phyloP scores from a whole-genome alignment of 352 stramenopile species.

The Paralagenidium karlingii region DNA sequence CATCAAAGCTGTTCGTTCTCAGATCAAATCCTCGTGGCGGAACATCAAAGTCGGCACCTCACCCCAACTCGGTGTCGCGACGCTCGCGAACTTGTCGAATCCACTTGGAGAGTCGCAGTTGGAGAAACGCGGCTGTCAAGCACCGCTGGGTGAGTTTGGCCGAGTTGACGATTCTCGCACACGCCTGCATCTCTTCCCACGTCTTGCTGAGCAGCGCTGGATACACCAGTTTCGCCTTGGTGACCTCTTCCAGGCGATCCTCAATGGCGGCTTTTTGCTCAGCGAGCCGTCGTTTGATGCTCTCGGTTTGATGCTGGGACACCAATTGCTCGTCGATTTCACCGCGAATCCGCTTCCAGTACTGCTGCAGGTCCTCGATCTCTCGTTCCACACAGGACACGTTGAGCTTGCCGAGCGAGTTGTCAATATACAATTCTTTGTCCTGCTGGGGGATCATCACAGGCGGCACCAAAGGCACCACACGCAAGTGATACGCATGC shows the following conservation, averaged over 20 bases:
- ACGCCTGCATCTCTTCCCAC: slow-evolving; percentile 47
- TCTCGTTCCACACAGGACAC: slow-evolving; percentile 12
- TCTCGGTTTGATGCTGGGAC: slow-evolving; percentile 42
- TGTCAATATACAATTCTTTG: slow-evolving; percentile 15
- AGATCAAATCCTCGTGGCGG: too few species aligned
- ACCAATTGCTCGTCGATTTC: slow-evolving; percentile 41
- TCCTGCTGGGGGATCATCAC: slow-evolving; percentile 37
- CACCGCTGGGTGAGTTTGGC: slow-evolving; percentile 63
- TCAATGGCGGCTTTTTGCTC: slow-evolving; percentile 46
- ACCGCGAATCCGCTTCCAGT: slow-evolving; percentile 34
- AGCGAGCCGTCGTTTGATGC: slow-evolving; percentile 38
- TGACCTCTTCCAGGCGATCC: slow-evolving; percentile 22
- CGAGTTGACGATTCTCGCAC: slow-evolving; percentile 47
- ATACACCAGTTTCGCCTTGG: slow-evolving; percentile 8
- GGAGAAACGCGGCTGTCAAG: slow-evolving; percentile 44
- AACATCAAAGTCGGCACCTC: too few species aligned
- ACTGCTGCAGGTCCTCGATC: slow-evolving; percentile 47
- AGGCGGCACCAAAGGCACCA: slow-evolving; percentile 32
- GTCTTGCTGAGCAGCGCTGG: slow-evolving; percentile 11
- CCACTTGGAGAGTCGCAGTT: slow-evolving; percentile 45
- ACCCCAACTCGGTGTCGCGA: too few species aligned
- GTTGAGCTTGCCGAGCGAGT: not conserved
- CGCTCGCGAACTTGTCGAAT: slow-evolving; percentile 27
- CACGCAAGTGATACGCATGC: slow-evolving; percentile 37
- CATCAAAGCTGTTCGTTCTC: too few species aligned